Evolutionary conservation across 1,139 yeast genomes (phyloP), one percentile per base, ranked within the genome.

Genomic region (Kodamaea suecica): DNA sequence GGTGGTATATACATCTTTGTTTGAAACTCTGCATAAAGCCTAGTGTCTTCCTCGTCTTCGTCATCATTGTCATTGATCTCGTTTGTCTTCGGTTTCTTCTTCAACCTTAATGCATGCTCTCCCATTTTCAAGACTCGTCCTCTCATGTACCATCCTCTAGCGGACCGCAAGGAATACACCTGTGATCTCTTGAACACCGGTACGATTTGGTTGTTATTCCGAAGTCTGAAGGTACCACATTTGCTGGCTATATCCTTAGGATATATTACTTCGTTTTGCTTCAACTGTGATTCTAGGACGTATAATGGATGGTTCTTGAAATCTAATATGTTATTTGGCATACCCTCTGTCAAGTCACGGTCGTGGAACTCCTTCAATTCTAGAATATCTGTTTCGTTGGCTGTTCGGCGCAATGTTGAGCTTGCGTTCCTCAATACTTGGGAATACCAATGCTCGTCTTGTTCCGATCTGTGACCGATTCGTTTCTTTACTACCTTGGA

Each of bases 221-320:
- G 65, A 19, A 32, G 12, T 19, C 84, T 57, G 31, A 87, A 70
- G 11, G 80, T 79, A 0, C 97, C 97, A 50, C 95, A 82, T 23
- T 57, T 57, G 33, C 66, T 62, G 2, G 62, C 40, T 1, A 80
- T 71, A 31, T 81, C 83, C 42, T 71, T 77, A 0, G 94, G 87
- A 35, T 72, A 66, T 6, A 92, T 61, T 2, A 88, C 71, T 52
- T 92, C 95, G 52, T 82, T 82, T 38, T 73, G 73, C 37, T 73
- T 70, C 21, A 92, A 57, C 48, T 87, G 95, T 2, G 78, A 70
- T 52, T 86, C 95, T 8, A 92, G 55, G 0, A 83, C 92, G 55
- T 82, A 92, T n/a, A 81, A 56, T 0, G 98, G 98, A 55, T 92
- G 98, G 35, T 81, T 80, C 39, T 80, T 82, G 54, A 92, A 85